Conservation (phyloP, 176 grass and related monocot species). For the Carex scoparia region DNA sequence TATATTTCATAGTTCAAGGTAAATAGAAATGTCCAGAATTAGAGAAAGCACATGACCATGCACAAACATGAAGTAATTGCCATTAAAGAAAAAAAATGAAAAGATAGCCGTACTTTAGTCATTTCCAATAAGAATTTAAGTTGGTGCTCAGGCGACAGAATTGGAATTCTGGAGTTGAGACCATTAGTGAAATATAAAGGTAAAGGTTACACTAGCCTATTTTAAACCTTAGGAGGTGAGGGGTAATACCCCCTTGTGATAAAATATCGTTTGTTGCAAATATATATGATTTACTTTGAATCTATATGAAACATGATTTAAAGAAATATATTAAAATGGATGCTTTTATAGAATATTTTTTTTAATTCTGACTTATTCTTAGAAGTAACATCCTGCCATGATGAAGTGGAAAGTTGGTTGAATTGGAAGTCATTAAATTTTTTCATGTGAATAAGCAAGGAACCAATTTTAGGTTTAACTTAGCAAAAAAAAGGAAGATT, state of each 20-base stretch:
- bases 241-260: no score
- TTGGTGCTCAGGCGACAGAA: not conserved
- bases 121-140: not conserved
- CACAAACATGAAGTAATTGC: not conserved
- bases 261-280: not conserved
- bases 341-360: not conserved
- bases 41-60: not conserved
- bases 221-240: not conserved
- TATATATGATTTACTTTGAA: not conserved
- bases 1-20: not conserved
- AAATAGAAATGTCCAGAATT: not conserved
- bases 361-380: not conserved
- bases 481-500: not conserved
- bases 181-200: not conserved
- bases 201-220: not conserved
- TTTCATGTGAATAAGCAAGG: not conserved
- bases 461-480: not conserved
- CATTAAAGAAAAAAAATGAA: not conserved
- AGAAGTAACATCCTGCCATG: not conserved
- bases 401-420: not conserved
- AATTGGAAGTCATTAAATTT: not conserved
- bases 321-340: not conserved
- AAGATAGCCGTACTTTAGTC: not conserved
- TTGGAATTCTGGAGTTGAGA: not conserved
- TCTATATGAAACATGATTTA: not conserved